Percentiles rank a stretch among this genome's conserved stretches.
Conservation (phyloP, 2,329 filamentous ascomycete species). For the Chaetomium strumarium region DNA sequence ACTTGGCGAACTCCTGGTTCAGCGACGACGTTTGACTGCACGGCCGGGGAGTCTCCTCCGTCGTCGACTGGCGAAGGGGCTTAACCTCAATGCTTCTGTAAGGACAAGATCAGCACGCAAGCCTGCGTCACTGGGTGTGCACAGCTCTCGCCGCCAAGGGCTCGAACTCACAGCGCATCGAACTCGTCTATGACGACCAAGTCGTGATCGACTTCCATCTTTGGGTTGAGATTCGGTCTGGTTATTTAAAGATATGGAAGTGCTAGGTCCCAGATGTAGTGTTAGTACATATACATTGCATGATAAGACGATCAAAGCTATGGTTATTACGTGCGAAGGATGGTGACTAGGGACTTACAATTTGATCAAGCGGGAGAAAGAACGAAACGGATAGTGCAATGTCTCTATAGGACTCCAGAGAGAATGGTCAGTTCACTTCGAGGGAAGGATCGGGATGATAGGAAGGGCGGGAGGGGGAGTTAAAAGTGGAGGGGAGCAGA, state of each 20-base stretch:
- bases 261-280: too few species aligned
- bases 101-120: not conserved
- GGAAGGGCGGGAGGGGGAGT: too few species aligned
- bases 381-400: too few species aligned
- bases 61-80: slow-evolving; percentile 13
- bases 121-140: not conserved
- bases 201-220: slow-evolving; percentile 34
- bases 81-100: slow-evolving; percentile 35
- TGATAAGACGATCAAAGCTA: too few species aligned
- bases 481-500: too few species aligned
- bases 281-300: too few species aligned
- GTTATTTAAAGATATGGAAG: not conserved
- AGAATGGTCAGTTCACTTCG: too few species aligned
- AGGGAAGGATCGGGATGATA: too few species aligned
- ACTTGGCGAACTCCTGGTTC: slow-evolving; percentile 21
- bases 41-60: slow-evolving; percentile 13
- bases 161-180: slow-evolving; percentile 45
- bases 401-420: too few species aligned
- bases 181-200: slow-evolving; percentile 48
- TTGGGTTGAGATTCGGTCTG: not conserved
- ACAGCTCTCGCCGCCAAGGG: not conserved
- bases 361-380: too few species aligned
- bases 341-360: too few species aligned
- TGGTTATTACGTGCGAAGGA: too few species aligned
- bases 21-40: slow-evolving; percentile 18